These are phyloP conservation scores for Eucalyptus pumila DNA, from an alignment of 345 rosid species.

Conservation along the genomic window DNA sequence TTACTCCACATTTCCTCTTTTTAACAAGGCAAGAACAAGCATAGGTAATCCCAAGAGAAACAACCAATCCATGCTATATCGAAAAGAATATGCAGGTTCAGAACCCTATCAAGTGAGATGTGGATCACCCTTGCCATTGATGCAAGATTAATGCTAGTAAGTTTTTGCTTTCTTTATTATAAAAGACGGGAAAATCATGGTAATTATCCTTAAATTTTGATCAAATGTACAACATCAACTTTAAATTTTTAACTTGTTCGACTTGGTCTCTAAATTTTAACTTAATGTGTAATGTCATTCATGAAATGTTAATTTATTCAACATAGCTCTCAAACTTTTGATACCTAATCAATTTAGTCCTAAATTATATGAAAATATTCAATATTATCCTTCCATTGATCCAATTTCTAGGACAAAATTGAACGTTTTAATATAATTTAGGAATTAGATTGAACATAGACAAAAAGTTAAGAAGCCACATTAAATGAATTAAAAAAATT, in stretches of 20 bases:
- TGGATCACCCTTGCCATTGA: background rate
- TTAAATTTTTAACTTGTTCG: background rate
- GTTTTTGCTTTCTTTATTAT: background rate
- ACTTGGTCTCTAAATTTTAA: accelerated
- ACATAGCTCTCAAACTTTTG: accelerated
- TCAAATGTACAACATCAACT: background rate
- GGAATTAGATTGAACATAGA: background rate
- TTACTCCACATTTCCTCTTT: background rate
- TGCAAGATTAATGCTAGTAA: background rate
- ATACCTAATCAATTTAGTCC: background rate
- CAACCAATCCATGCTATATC: background rate
- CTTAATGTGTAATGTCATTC: background rate
- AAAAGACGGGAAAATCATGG: too few species aligned
- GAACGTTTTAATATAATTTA: background rate
- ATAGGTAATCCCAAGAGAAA: background rate
- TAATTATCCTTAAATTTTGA: too few species aligned
- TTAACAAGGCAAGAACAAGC: background rate
- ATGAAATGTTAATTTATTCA: background rate
- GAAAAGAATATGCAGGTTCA: background rate
- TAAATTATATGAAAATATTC: background rate
- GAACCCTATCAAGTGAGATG: too few species aligned
- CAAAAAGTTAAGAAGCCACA: accelerated
- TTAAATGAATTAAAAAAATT: background rate
- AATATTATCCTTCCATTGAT: background rate
- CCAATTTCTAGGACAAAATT: background rate